These are phyloP conservation scores for Chytridium lagenaria DNA, from an alignment of 371 early-diverging fungal genomes.

Conservation along the genomic window DNA sequence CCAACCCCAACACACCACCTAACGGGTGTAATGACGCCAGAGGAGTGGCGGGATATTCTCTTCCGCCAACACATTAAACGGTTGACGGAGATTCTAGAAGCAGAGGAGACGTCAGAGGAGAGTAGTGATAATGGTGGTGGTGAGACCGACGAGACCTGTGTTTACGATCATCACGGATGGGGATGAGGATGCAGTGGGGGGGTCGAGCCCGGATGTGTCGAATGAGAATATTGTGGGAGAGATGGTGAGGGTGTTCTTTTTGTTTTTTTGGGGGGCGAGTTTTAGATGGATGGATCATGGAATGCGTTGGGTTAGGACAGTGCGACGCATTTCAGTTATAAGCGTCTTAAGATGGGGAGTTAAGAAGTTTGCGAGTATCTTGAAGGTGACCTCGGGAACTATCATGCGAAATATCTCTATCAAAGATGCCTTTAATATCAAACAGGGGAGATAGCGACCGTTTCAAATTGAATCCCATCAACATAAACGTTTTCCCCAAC, in stretches of 20 bases:
- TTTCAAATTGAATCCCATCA: too few species aligned
- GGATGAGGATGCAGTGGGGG: neutral
- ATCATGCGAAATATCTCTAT: too few species aligned
- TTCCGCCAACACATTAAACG: conserved; percentile 18
- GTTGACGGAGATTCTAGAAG: neutral
- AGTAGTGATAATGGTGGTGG: too few species aligned
- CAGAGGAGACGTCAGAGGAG: too few species aligned
- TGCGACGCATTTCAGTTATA: too few species aligned
- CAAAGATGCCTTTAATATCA: too few species aligned
- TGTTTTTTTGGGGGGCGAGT: neutral
- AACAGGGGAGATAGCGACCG: too few species aligned
- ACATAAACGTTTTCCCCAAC: too few species aligned
- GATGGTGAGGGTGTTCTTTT: neutral
- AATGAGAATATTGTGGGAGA: neutral
- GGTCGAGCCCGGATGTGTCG: neutral
- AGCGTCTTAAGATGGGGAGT: too few species aligned
- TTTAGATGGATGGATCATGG: neutral
- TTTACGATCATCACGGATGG: conserved; percentile 16
- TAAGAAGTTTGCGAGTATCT: too few species aligned
- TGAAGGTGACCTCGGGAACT: too few species aligned
- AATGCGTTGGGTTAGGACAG: neutral
- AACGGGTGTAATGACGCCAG: conserved; percentile 29
- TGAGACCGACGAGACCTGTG: conserved; percentile 4
- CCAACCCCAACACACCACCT: too few species aligned
- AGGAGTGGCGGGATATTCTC: conserved; percentile 22